These are phyloP conservation scores for Dipodascus geniculatus DNA, from an alignment of 805 yeast genomes.

Conservation along the genomic window DNA sequence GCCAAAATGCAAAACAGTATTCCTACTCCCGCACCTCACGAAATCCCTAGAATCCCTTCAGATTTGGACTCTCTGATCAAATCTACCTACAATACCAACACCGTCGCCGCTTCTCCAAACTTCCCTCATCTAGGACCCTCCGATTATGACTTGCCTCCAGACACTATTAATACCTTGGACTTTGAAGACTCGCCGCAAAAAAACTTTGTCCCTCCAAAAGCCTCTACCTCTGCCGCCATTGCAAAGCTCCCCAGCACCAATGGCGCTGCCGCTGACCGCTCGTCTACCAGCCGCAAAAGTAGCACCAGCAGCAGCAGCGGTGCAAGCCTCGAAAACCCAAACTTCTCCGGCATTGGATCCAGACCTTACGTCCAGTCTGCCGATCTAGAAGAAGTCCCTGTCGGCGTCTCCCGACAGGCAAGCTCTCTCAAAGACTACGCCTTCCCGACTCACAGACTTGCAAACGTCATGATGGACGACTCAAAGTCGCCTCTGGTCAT, in stretches of 20 bases:
- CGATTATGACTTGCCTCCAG: conserved; percentile 2
- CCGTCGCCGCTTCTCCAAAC: background rate
- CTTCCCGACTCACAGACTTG: conserved; percentile 82
- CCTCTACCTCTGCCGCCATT: background rate
- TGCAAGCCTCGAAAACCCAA: conserved; percentile 4
- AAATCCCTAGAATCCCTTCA: conserved; percentile 10
- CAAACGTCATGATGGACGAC: conserved; percentile 55
- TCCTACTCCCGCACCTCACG: conserved; percentile 6
- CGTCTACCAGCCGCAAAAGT: background rate
- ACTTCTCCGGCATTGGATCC: conserved; percentile 6
- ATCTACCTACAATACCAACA: background rate
- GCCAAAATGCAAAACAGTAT: background rate
- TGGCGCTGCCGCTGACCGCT: background rate
- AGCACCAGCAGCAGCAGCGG: conserved; percentile 8
- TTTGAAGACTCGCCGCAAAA: background rate
- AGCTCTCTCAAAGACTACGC: conserved; percentile 50
- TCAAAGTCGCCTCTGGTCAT: conserved; percentile 81
- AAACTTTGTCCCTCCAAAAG: background rate
- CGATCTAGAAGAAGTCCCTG: conserved; percentile 93
- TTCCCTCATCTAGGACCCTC: background rate
- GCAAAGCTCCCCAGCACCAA: background rate
- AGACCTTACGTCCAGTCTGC: conserved; percentile 51
- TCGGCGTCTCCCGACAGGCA: conserved; percentile 85
- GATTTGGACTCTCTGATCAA: conserved; percentile 5
- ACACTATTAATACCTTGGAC: background rate